Percentiles rank a stretch among this genome's conserved stretches.
Conservation (phyloP, 495 filamentous ascomycete species). For the Talaromyces thailandensis region DNA sequence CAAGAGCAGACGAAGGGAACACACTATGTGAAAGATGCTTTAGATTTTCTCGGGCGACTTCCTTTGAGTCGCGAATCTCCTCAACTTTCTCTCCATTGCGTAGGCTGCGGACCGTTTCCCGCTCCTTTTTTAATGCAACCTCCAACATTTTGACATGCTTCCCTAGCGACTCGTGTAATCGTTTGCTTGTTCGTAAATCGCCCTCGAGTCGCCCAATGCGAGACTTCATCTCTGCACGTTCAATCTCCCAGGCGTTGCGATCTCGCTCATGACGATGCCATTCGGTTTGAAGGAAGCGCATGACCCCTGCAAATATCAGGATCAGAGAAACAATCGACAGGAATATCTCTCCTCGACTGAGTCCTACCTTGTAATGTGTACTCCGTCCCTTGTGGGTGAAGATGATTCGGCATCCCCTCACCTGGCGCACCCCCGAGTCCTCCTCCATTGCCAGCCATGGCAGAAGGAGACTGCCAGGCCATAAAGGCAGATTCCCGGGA, state of each 20-base stretch:
- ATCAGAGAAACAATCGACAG: background rate
- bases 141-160: constrained; percentile 90
- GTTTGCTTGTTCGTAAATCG: constrained; percentile 73
- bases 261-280: constrained; percentile 98
- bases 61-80: constrained; percentile 32
- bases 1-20: background rate
- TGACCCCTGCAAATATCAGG: constrained; percentile 60
- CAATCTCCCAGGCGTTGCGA: constrained; percentile 97
- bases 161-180: constrained; percentile 74
- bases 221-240: constrained; percentile 97
- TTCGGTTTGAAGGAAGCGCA: constrained; percentile 98
- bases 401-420: constrained; percentile 41
- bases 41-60: constrained; percentile 32
- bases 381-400: constrained; percentile 80
- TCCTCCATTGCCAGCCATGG: constrained; percentile 58
- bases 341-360: background rate
- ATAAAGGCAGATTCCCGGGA: constrained; percentile 20
- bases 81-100: constrained; percentile 40
- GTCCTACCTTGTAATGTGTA: constrained; percentile 88
- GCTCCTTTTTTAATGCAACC: constrained; percentile 73
- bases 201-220: constrained; percentile 94
- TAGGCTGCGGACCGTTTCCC: constrained; percentile 39
- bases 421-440: constrained; percentile 41
- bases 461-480: constrained; percentile 55
- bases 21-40: constrained; percentile 31